A percentile compares a stretch with the other conserved stretches of the same genome.
Conservation (phyloP, 2,329 filamentous ascomycete species). For the Tolypocladium album region DNA sequence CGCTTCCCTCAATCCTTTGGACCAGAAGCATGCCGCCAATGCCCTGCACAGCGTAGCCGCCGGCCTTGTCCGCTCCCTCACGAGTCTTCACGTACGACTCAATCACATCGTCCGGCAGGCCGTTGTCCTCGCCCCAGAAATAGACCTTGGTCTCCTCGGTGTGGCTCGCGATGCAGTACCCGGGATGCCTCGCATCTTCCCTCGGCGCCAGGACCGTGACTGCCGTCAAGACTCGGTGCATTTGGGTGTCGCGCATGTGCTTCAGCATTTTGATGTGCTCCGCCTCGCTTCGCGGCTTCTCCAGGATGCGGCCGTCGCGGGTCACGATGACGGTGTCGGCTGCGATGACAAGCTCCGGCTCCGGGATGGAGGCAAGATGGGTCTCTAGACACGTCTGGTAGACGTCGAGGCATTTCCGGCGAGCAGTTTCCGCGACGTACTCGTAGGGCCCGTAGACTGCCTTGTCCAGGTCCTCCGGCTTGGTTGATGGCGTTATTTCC, state of each 20-base stretch:
- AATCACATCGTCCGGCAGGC: conserved; percentile 68
- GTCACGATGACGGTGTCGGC: conserved; percentile 87
- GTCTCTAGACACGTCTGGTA: conserved; percentile 36
- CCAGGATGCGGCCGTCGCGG: conserved; percentile 64
- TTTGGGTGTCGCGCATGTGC: conserved; percentile 62
- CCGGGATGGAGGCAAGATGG: conserved; percentile 37
- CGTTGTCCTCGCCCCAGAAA: conserved; percentile 57
- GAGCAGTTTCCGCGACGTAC: conserved; percentile 83
- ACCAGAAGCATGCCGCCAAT: conserved; percentile 77
- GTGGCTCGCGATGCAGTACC: conserved; percentile 70
- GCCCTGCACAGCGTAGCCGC: conserved; percentile 90
- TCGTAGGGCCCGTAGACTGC: conserved; percentile 63
- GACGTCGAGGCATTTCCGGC: conserved; percentile 71
- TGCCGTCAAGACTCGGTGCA: conserved; percentile 78
- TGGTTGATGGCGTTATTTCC: conserved; percentile 73
- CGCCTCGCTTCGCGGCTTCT: conserved; percentile 76
- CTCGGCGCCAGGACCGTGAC: conserved; percentile 76
- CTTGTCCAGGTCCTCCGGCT: conserved; percentile 81
- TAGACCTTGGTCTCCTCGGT: conserved; percentile 89
- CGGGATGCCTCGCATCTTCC: conserved; percentile 69
- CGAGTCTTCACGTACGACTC: conserved; percentile 69
- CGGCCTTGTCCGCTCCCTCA: conserved; percentile 92
- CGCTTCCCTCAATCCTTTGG: conserved; percentile 77
- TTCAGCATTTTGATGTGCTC: conserved; percentile 81
- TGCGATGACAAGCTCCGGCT: conserved; percentile 76